These are phyloP conservation scores for Geotrichum aggregatum DNA, from an alignment of 1,139 yeast genomes.

Conservation along the genomic window DNA sequence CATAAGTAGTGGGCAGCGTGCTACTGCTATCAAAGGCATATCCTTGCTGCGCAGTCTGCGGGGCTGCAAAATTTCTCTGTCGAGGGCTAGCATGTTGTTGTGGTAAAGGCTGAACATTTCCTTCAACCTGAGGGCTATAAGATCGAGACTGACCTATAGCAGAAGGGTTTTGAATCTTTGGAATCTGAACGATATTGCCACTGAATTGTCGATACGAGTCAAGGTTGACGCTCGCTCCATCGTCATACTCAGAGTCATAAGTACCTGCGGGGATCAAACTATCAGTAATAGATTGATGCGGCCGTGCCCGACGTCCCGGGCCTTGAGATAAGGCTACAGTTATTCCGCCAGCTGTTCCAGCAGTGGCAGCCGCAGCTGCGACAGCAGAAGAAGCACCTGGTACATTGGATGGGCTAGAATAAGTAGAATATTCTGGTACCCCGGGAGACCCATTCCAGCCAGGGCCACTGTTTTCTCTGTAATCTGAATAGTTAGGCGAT, in stretches of 20 bases:
- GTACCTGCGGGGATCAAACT: conserved; percentile 35
- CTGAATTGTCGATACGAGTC: conserved; percentile 10
- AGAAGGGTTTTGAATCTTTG: conserved; percentile 22
- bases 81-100: not conserved
- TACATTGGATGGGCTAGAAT: conserved; percentile 10
- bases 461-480: conserved; percentile 14
- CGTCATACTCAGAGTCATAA: conserved; percentile 34
- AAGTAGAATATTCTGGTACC: conserved; percentile 2
- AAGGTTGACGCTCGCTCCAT: conserved; percentile 26
- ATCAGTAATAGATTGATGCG: conserved; percentile 18
- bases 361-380: conserved; percentile 27
- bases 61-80: conserved; percentile 17
- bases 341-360: conserved; percentile 25
- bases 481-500: conserved; percentile 15
- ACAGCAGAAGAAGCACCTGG: conserved; percentile 12
- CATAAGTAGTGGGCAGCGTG: conserved; percentile 22
- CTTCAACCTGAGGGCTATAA: conserved; percentile 9
- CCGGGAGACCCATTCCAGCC: conserved; percentile 1
- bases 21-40: conserved; percentile 21
- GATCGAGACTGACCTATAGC: conserved; percentile 21
- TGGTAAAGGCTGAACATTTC: not conserved
- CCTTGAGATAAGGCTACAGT: conserved; percentile 16
- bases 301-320: conserved; percentile 15
- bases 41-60: conserved; percentile 21
- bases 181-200: conserved; percentile 12